Evolutionary conservation across 106 monocot genomes (phyloP).

Genomic region (Vanilla planifolia): DNA sequence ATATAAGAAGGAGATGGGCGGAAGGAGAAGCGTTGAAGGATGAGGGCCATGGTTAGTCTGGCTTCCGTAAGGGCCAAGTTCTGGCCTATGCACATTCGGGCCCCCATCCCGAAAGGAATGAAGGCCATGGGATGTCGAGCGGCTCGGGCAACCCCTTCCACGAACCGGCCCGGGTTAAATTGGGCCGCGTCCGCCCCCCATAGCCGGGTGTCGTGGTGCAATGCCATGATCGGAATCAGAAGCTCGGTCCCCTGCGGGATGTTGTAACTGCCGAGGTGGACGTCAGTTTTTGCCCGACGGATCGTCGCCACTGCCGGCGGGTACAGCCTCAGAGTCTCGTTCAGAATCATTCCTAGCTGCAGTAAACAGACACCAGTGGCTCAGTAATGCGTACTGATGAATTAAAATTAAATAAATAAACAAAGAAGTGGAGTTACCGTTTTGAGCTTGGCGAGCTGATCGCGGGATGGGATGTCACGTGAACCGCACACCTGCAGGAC

Average conservation of each 20-base stretch:
- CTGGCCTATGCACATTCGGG: conserved; percentile 70
- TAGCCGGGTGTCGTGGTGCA: conserved; percentile 52
- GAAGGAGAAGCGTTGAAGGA: conserved; percentile 40
- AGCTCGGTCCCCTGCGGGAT: conserved; percentile 59
- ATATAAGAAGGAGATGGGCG: conserved; percentile 20
- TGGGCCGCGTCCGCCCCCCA: conserved; percentile 55
- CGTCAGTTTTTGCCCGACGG: conserved; percentile 46
- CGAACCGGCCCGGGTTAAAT: conserved; percentile 56
- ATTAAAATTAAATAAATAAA: neutral
- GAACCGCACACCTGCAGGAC: conserved; percentile 63
- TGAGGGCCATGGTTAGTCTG: conserved; percentile 47
- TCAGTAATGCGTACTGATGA: neutral
- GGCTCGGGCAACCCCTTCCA: conserved; percentile 33
- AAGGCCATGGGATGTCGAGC: conserved; percentile 40
- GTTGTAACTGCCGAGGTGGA: conserved; percentile 25
- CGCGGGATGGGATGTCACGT: conserved; percentile 45
- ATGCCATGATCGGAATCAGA: conserved; percentile 56
- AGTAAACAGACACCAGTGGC: neutral
- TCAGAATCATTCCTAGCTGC: conserved; percentile 67
- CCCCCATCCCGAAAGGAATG: conserved; percentile 63
- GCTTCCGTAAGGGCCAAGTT: conserved; percentile 54
- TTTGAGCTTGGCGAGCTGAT: conserved; percentile 66
- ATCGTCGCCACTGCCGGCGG: conserved; percentile 69
- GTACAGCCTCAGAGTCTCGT: conserved; percentile 64
- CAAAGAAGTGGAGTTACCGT: conserved; percentile 29